Conservation (phyloP, 2,329 filamentous ascomycete genomes). For the Ophiobolus disseminans region DNA sequence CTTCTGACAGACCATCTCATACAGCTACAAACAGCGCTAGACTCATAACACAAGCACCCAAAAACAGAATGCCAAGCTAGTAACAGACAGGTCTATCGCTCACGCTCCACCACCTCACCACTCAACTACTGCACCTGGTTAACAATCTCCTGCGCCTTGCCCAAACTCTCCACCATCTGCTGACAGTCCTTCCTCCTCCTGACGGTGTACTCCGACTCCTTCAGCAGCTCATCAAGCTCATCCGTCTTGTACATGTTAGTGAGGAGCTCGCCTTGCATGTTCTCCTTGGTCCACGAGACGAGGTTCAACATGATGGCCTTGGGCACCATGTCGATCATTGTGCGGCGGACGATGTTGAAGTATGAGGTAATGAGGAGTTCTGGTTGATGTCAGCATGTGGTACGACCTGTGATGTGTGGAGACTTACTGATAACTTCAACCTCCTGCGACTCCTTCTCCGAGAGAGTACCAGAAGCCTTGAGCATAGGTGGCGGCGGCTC, state of each 20-base stretch:
- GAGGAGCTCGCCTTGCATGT: conserved; percentile 96
- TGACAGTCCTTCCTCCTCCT: conserved; percentile 96
- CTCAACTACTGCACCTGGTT: conserved; percentile 65
- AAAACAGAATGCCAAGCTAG: conserved; percentile 22
- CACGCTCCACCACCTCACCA: background rate
- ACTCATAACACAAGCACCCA: background rate
- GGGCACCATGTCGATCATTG: conserved; percentile 99
- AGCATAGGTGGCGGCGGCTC: conserved; percentile 90
- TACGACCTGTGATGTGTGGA: background rate
- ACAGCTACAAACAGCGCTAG: background rate
- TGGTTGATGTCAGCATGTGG: conserved; percentile 48
- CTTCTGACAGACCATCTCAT: conserved; percentile 11
- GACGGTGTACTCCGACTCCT: conserved; percentile 97
- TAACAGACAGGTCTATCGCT: conserved; percentile 8
- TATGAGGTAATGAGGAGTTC: conserved; percentile 96
- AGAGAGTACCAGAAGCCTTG: conserved; percentile 92
- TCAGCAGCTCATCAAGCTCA: conserved; percentile 90
- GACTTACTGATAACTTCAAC: conserved; percentile 96
- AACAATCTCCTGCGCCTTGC: conserved; percentile 93
- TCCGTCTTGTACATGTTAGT: conserved; percentile 96
- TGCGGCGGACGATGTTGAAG: conserved; percentile 97
- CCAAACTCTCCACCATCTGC: conserved; percentile 96
- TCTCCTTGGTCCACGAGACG: conserved; percentile 94
- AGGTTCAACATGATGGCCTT: conserved; percentile 99
- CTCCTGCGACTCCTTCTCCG: conserved; percentile 92